phyloP scores from a whole-genome alignment of 352 stramenopile genomes.

The Peronospora belbahrii region DNA sequence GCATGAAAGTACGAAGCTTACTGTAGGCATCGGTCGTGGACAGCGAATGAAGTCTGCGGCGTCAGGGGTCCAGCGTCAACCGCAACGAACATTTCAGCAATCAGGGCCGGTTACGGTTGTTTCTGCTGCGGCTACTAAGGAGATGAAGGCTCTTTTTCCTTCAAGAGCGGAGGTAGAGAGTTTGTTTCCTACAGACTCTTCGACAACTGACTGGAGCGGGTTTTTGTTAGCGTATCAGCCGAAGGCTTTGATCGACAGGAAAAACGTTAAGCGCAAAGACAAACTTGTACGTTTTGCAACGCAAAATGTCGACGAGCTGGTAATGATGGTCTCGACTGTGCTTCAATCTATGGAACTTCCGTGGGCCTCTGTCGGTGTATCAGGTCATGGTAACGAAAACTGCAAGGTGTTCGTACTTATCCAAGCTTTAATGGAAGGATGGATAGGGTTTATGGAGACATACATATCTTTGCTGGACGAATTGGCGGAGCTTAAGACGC shows the following conservation, averaged over 20 bases:
- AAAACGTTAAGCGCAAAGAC: constrained; percentile 40
- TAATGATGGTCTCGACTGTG: constrained; percentile 14
- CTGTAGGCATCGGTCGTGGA: constrained; percentile 28
- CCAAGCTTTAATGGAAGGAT: constrained; percentile 33
- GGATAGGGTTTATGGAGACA: constrained; percentile 37
- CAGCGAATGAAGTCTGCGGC: constrained; percentile 29
- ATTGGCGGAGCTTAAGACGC: constrained; percentile 35
- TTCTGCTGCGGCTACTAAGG: constrained; percentile 51
- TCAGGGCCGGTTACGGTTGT: constrained; percentile 15
- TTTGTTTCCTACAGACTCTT: constrained; percentile 5
- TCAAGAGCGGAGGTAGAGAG: constrained; percentile 19
- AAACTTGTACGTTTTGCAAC: constrained; percentile 42
- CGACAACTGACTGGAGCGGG: constrained; percentile 22
- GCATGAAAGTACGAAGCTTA: constrained; percentile 31
- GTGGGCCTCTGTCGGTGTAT: constrained; percentile 3
- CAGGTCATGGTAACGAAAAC: constrained; percentile 1
- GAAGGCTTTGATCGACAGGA: constrained; percentile 27
- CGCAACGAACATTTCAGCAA: constrained; percentile 5
- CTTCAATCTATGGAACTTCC: constrained; percentile 22
- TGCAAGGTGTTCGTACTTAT: constrained; percentile 24
- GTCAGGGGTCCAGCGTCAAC: constrained; percentile 10
- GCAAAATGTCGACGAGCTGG: constrained; percentile 36
- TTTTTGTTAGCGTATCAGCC: constrained; percentile 40
- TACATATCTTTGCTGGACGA: constrained; percentile 31
- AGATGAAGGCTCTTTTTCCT: constrained; percentile 42